These are phyloP conservation scores for Eucalyptus dawsonii DNA, from an alignment of 345 rosid species.

Conservation along the genomic window DNA sequence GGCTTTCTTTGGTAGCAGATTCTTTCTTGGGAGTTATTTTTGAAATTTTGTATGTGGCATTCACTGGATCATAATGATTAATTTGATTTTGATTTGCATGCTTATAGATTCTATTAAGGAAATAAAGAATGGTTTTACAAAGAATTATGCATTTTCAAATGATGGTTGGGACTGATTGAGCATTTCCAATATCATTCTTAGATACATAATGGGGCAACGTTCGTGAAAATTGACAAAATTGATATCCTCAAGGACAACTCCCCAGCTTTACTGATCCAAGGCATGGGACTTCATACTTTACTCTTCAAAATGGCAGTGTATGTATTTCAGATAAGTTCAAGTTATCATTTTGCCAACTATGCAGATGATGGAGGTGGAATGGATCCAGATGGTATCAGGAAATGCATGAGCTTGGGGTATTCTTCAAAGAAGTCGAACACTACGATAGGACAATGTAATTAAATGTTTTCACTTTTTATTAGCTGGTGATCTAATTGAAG, in stretches of 20 bases:
- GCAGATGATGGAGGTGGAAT: slow-evolving; percentile 97
- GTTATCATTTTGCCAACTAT: background rate
- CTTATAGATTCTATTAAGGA: background rate
- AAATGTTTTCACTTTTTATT: background rate
- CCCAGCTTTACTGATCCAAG: slow-evolving; percentile 79
- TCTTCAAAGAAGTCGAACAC: slow-evolving; percentile 84
- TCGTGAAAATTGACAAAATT: slow-evolving; percentile 78
- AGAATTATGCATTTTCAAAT: background rate
- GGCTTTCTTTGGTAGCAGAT: background rate
- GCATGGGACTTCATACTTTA: slow-evolving; percentile 8
- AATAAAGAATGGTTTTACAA: background rate
- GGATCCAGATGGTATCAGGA: slow-evolving; percentile 71
- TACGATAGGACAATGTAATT: slow-evolving; percentile 81
- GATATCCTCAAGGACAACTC: slow-evolving; percentile 56
- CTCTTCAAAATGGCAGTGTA: background rate
- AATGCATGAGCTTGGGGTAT: slow-evolving; percentile 97
- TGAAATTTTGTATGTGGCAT: background rate
- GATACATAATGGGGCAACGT: slow-evolving; percentile 80
- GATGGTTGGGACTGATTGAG: background rate
- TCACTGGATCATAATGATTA: background rate
- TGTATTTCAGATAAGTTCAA: background rate
- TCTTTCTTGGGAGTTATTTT: background rate
- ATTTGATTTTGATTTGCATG: background rate
- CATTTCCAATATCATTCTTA: slow-evolving; percentile 4
- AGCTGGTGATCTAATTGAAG: background rate